Base-by-base conservation (phyloP, 129 eudicot species). In the Chrysanthemum makinoi region DNA sequence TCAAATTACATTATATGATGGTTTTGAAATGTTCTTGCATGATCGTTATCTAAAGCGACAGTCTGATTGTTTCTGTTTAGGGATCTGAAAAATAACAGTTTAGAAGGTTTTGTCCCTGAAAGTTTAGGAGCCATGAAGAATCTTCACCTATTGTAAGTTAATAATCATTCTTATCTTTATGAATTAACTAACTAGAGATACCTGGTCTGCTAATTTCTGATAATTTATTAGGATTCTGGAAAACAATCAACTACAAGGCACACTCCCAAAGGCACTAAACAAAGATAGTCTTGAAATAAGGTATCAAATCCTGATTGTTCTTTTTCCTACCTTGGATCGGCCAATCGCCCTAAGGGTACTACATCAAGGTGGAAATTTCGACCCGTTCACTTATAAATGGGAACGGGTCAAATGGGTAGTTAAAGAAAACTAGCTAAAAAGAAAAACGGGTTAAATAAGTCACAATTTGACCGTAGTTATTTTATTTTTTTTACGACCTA, bases 21-120 rank as follows among this genome's bases (percentile, higher is more conserved):
- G 12, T 30, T 59, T 51, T 16, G 57, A 62, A 62, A 66, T 44
- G 19, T 53, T 57, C 35, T 49, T 66, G 28, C 67, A 62, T 63
- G 74, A 58, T 76, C 35, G 6, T 65, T 72, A 75, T 69, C 35
- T 69, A 39, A 53, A 65, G 51, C 48, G 10, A 64, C 26, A 19
- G 52, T 17, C 46, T 53, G n/a, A 19, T 5, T 56, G 11, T 51
- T 66, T 44, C 35, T 19, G 52, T 70, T 74, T 19, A 93, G 98
- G 88, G 98, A 93, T 80, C 65, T 93, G 86, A 83, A 72, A 56
- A 89, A 89, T 74, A 93, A 93, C 62, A 93, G 92, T 77, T 68
- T 93, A 81, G 81, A 85, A 61, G 96, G 98, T 69, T 73, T 49
- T 69, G 96, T 93, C 70, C 98, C 96, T 2, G 84, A 86, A 26